Conservation (phyloP, 1,139 yeast species). For the Nakaseomyces sp. region DNA sequence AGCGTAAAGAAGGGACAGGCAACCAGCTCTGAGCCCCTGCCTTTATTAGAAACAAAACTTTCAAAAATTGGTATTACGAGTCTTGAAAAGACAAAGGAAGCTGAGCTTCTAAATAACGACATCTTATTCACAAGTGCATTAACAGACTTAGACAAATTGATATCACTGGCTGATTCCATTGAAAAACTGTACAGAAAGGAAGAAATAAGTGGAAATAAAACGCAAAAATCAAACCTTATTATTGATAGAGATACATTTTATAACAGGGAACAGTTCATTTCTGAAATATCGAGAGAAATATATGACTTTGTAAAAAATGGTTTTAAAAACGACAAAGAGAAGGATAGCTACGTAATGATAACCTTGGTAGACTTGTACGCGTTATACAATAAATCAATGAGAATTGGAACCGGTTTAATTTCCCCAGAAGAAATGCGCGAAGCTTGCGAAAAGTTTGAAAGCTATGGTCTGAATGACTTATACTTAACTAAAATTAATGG, state of each 20-base stretch:
- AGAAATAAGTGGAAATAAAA: constrained; percentile 14
- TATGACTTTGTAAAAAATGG: constrained; percentile 44
- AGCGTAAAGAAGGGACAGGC: constrained; percentile 35
- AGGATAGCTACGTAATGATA: constrained; percentile 46
- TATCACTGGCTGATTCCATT: constrained; percentile 71
- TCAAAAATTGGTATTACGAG: constrained; percentile 55
- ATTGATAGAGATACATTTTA: constrained; percentile 33
- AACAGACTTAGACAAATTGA: constrained; percentile 67
- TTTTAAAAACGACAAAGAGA: constrained; percentile 26
- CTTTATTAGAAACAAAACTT: constrained; percentile 17
- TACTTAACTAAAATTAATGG: constrained; percentile 37
- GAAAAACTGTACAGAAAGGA: constrained; percentile 40
- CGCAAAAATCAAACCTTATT: constrained; percentile 18
- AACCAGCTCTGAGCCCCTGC: constrained; percentile 20
- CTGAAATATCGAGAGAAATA: constrained; percentile 44
- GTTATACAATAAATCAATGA: constrained; percentile 48
- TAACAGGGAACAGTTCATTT: constrained; percentile 28
- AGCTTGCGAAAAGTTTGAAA: constrained; percentile 43
- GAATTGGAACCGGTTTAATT: constrained; percentile 47
- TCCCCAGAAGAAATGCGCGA: constrained; percentile 49
- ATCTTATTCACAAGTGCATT: constrained; percentile 58
- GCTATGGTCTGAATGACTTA: constrained; percentile 39
- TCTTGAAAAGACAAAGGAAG: constrained; percentile 52
- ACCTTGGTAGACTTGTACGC: constrained; percentile 54
- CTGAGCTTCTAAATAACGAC: constrained; percentile 52